These are phyloP conservation scores for Silene uniflora DNA, from an alignment of 148 eudicot genomes.

Conservation along the genomic window DNA sequence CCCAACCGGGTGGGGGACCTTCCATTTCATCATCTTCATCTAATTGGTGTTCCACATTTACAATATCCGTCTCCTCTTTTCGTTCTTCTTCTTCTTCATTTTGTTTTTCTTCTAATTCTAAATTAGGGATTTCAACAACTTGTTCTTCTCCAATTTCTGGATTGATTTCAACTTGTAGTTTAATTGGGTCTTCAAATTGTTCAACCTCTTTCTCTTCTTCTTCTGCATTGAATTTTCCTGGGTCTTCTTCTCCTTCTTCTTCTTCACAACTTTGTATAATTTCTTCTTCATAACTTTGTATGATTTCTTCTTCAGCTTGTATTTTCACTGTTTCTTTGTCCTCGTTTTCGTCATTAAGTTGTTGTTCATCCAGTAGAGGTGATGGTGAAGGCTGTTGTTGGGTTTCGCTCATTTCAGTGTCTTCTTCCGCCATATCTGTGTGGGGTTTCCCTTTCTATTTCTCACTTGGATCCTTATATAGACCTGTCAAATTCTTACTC, in stretches of 20 bases:
- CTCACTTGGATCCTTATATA: background rate
- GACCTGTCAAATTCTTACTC: no score
- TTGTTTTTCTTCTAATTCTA: background rate
- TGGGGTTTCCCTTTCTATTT: background rate
- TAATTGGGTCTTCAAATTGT: background rate
- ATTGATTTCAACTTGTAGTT: no score
- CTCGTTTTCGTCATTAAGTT: background rate
- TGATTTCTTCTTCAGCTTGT: background rate
- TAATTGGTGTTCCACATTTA: background rate
- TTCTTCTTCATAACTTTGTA: no score
- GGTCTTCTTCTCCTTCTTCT: background rate
- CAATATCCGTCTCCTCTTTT: conserved; percentile 15
- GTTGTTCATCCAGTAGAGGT: background rate
- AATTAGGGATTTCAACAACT: no score
- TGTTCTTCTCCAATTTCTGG: no score
- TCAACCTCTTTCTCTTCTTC: conserved; percentile 9
- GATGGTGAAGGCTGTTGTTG: background rate
- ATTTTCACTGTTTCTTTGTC: background rate
- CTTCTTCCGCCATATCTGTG: background rate
- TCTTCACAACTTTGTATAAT: background rate
- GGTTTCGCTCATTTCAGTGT: background rate
- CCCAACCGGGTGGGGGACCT: conserved; percentile 60
- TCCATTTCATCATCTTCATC: conserved; percentile 31
- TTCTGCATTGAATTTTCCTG: background rate
- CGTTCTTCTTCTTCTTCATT: conserved; percentile 3